A percentile compares a stretch with the other conserved stretches of the same genome.
Conservation (phyloP, 805 yeast genomes). For the Metschnikowia dekortorum region DNA sequence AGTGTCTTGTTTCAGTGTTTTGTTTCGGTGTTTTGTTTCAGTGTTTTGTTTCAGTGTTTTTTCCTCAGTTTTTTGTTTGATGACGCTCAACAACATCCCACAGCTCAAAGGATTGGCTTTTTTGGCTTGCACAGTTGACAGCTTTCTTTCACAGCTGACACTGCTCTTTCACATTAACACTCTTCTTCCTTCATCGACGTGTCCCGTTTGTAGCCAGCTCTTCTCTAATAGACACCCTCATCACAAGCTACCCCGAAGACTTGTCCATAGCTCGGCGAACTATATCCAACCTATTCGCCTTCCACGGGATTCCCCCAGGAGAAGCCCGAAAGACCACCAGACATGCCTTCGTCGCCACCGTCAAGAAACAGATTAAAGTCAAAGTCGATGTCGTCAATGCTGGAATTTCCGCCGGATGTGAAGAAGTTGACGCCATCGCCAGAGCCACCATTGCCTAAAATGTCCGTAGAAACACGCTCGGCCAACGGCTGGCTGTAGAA, state of each 20-base stretch:
- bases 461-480: constrained; percentile 34
- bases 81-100: too few relatives aligned
- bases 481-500: constrained; percentile 23
- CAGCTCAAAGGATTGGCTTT: too few relatives aligned
- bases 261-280: background rate
- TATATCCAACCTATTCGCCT: constrained; percentile 10
- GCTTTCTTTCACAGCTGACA: too few relatives aligned
- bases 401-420: constrained; percentile 19
- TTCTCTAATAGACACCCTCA: background rate
- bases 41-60: too few relatives aligned
- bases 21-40: too few relatives aligned
- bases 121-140: too few relatives aligned
- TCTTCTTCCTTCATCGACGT: too few relatives aligned
- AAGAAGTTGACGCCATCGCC: constrained; percentile 21
- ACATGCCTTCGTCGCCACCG: constrained; percentile 25
- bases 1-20: too few relatives aligned
- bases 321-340: constrained; percentile 34
- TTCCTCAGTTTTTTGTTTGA: too few relatives aligned
- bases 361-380: constrained; percentile 41
- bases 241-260: too few relatives aligned
- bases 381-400: constrained; percentile 42
- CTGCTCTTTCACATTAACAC: too few relatives aligned
- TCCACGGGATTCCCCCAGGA: constrained; percentile 35
- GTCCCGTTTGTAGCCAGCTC: too few relatives aligned
- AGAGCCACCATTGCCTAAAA: constrained; percentile 20